phyloP scores from a whole-genome alignment of 1,284 basidiomycete species.

The Rugosomyces carneus region DNA sequence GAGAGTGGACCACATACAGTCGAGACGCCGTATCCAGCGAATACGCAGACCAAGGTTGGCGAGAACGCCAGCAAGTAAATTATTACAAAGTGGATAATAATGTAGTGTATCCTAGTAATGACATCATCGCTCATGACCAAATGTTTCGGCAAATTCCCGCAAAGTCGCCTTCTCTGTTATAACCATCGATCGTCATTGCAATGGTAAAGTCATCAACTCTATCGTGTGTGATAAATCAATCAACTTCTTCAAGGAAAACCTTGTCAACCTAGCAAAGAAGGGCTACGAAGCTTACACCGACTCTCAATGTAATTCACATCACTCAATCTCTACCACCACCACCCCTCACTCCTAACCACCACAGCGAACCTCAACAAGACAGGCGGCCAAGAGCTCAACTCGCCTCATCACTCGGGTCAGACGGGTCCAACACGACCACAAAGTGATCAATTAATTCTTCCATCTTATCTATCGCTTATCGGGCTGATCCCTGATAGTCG shows the following conservation, averaged over 20 bases:
- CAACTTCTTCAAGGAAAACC: constrained; percentile 42
- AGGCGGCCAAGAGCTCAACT: constrained; percentile 57
- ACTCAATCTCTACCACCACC: not conserved
- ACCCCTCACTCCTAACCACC: not conserved
- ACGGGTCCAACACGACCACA: constrained; percentile 14
- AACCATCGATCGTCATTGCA: constrained; percentile 4
- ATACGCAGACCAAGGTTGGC: constrained; percentile 11
- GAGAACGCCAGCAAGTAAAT: constrained; percentile 7
- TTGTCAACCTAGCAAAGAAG: constrained; percentile 65
- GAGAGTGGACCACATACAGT: constrained; percentile 37
- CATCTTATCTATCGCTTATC: constrained; percentile 20
- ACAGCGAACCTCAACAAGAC: constrained; percentile 40
- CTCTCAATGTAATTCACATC: constrained; percentile 29
- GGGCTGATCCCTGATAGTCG: constrained; percentile 33
- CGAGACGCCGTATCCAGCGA: constrained; percentile 23
- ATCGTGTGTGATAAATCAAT: not conserved
- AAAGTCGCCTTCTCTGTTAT: not conserved
- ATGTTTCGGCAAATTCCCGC: not conserved
- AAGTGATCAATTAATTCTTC: constrained; percentile 9
- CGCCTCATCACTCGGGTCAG: constrained; percentile 36
- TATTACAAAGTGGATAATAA: not conserved
- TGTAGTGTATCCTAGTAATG: constrained; percentile 2
- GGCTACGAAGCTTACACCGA: constrained; percentile 47
- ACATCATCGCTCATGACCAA: constrained; percentile 5
- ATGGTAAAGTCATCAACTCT: constrained; percentile 9